Percentiles rank a stretch among this genome's conserved stretches.
phyloP scores from a whole-genome alignment of 2,329 filamentous ascomycete genomes.

The Phaeophleospora eucalypticola region DNA sequence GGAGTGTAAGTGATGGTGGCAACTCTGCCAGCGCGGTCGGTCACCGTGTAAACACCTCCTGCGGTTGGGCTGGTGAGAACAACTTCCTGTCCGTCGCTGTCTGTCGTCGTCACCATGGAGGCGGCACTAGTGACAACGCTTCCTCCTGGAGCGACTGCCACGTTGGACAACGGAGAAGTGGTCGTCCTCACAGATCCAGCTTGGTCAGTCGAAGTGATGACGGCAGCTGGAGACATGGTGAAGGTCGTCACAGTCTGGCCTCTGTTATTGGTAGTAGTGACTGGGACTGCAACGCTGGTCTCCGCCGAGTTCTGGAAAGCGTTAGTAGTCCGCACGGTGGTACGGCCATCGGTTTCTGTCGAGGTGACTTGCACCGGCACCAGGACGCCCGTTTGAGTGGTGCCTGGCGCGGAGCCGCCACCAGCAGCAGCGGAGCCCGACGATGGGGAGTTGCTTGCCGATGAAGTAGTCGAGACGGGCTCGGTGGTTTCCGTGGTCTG shows the following conservation, averaged over 20 bases:
- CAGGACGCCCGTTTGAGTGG: conserved; percentile 34
- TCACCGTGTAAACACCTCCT: conserved; percentile 43
- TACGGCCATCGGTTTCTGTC: conserved; percentile 36
- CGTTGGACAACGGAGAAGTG: conserved; percentile 36
- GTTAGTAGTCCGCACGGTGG: conserved; percentile 35
- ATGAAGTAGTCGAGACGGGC: conserved; percentile 18
- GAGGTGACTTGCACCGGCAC: conserved; percentile 39
- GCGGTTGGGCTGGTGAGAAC: conserved; percentile 30
- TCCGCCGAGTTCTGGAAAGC: conserved; percentile 35
- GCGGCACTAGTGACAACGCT: conserved; percentile 38
- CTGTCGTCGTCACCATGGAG: conserved; percentile 37
- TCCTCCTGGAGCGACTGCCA: conserved; percentile 35
- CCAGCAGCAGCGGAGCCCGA: not conserved
- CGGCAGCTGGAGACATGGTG: conserved; percentile 37
- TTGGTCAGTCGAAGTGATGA: conserved; percentile 39
- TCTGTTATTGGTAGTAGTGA: conserved; percentile 31
- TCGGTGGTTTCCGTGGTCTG: conserved; percentile 20
- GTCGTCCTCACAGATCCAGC: conserved; percentile 36
- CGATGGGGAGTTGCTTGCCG: not conserved
- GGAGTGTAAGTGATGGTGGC: conserved; percentile 48
- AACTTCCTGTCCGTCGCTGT: conserved; percentile 37
- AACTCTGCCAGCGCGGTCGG: conserved; percentile 38
- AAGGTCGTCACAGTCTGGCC: conserved; percentile 32
- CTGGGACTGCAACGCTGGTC: conserved; percentile 27
- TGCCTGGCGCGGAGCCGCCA: conserved; percentile 13